phyloP scores from a whole-genome alignment of 257 asterid species.

The Salvia hispanica region DNA sequence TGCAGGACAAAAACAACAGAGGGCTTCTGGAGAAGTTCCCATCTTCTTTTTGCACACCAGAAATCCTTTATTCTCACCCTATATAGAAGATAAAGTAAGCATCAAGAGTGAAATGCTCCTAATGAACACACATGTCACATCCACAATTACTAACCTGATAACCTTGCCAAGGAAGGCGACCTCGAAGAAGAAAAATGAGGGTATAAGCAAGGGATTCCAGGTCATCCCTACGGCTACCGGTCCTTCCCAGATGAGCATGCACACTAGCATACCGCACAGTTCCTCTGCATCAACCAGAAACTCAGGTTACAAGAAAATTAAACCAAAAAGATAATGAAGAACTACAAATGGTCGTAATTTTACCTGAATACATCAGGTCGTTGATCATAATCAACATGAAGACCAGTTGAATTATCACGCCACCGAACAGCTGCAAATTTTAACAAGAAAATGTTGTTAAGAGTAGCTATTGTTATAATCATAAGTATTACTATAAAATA shows the following conservation, averaged over 20 bases:
- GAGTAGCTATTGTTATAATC: background rate
- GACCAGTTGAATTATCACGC: conserved; percentile 56
- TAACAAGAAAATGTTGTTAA: conserved; percentile 21
- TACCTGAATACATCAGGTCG: conserved; percentile 70
- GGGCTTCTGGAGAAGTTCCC: conserved; percentile 68
- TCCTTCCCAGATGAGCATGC: conserved; percentile 77
- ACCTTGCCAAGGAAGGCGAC: conserved; percentile 79
- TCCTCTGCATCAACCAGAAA: conserved; percentile 49
- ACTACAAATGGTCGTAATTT: conserved; percentile 1
- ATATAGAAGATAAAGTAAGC: conserved; percentile 16
- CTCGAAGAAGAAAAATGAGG: conserved; percentile 65
- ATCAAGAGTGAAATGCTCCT: conserved; percentile 9
- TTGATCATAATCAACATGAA: conserved; percentile 68
- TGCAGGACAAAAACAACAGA: conserved; percentile 64
- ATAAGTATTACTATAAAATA: background rate
- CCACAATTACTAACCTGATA: conserved; percentile 48
- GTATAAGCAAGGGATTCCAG: conserved; percentile 78
- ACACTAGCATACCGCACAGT: conserved; percentile 79
- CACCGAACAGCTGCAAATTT: conserved; percentile 55
- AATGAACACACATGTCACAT: conserved; percentile 5
- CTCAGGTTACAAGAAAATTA: background rate
- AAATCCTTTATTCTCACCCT: conserved; percentile 77
- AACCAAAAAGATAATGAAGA: background rate
- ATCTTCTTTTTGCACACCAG: conserved; percentile 76
- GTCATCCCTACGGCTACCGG: conserved; percentile 78